phyloP scores from a whole-genome alignment of 2,329 filamentous ascomycete genomes.

The Cylindrodendrum hubeiense region DNA sequence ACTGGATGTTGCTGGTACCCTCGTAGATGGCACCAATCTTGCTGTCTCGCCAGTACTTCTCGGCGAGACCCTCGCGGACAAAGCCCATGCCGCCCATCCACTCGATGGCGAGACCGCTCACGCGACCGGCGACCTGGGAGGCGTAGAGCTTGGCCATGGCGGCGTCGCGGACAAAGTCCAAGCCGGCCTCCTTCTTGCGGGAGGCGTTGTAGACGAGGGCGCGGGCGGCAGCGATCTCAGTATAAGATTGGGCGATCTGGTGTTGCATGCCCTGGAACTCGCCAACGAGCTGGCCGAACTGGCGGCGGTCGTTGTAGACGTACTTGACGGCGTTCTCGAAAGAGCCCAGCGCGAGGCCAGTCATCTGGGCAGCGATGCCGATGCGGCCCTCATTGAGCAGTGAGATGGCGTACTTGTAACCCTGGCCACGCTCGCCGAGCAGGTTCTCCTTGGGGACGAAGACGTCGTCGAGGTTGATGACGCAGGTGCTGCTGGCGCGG shows the following conservation, averaged over 20 bases:
- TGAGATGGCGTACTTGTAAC: conserved; percentile 97
- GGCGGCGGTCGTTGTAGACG: conserved; percentile 97
- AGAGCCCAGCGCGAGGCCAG: conserved; percentile 91
- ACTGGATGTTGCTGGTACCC: conserved; percentile 85
- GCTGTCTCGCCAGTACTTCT: conserved; percentile 98
- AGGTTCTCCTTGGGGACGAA: conserved; percentile 89
- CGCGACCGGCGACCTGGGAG: conserved; percentile 90
- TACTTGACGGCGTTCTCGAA: conserved; percentile 95
- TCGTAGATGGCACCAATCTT: conserved; percentile 99
- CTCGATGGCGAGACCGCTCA: conserved; percentile 89
- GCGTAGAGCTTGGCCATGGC: conserved; percentile 98
- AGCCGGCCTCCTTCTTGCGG: conserved; percentile 96
- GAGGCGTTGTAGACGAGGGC: conserved; percentile 96
- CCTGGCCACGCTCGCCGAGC: conserved; percentile 88
- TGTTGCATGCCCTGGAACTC: conserved; percentile 99
- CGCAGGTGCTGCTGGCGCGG: conserved; percentile 94
- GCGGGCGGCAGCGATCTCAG: conserved; percentile 91
- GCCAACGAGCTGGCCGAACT: conserved; percentile 93
- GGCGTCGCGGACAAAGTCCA: conserved; percentile 94
- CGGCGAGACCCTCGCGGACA: conserved; percentile 92
- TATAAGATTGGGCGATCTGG: conserved; percentile 96
- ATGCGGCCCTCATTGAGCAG: conserved; percentile 97
- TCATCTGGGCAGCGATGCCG: conserved; percentile 99
- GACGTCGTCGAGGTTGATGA: conserved; percentile 97
- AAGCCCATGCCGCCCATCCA: conserved; percentile 99